Evolutionary conservation across 2,329 filamentous ascomycete genomes (phyloP).

Genomic region (Neonectria faginata): DNA sequence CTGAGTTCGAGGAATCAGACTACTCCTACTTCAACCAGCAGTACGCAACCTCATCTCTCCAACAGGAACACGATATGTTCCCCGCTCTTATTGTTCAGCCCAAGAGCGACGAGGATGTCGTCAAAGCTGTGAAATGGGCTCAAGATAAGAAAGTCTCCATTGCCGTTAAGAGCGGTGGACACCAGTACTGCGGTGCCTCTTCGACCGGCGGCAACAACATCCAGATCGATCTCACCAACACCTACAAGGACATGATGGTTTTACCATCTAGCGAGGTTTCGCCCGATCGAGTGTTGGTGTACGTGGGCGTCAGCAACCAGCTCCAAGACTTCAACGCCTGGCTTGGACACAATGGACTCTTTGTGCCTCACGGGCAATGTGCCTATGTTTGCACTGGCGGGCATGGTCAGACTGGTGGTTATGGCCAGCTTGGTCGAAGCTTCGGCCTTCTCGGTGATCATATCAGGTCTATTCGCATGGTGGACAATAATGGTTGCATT

Average conservation of each 20-base stretch:
- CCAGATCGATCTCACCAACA: constrained; percentile 58
- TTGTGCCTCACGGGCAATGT: constrained; percentile 61
- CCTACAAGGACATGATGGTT: constrained; percentile 48
- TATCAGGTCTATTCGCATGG: constrained; percentile 59
- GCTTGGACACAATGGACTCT: constrained; percentile 54
- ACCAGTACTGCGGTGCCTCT: constrained; percentile 63
- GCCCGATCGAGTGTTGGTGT: constrained; percentile 51
- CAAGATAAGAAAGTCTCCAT: constrained; percentile 55
- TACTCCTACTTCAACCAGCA: constrained; percentile 46
- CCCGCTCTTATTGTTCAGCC: constrained; percentile 59
- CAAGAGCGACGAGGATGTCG: constrained; percentile 56
- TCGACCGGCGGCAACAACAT: constrained; percentile 59
- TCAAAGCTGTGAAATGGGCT: constrained; percentile 54
- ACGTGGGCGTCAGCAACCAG: constrained; percentile 55
- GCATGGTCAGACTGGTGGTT: constrained; percentile 61
- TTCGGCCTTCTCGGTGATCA: constrained; percentile 68
- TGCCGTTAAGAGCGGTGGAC: constrained; percentile 60
- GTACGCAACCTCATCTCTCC: constrained; percentile 59
- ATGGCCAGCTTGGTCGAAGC: constrained; percentile 59
- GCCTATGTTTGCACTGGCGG: constrained; percentile 59
- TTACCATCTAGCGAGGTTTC: constrained; percentile 23
- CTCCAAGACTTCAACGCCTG: constrained; percentile 58
- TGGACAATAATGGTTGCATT: constrained; percentile 59
- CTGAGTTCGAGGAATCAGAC: constrained; percentile 23
- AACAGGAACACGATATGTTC: constrained; percentile 55